Conservation (phyloP, 129 eudicot species). For the Arctium minus region DNA sequence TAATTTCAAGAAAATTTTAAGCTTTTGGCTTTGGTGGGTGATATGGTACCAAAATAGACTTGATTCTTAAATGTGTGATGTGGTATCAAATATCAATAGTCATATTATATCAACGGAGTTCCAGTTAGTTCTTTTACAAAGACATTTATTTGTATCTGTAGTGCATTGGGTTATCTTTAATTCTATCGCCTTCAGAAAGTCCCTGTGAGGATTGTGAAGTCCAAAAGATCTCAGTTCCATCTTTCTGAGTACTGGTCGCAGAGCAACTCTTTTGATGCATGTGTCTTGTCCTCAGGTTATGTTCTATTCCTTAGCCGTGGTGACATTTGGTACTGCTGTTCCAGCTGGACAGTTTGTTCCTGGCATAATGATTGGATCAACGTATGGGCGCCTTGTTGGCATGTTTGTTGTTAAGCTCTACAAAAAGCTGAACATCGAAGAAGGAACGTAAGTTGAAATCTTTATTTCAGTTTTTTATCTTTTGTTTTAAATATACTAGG, state of each 20-base stretch:
- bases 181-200: background rate
- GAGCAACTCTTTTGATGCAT: background rate
- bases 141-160: background rate
- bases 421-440: slow-evolving; percentile 80
- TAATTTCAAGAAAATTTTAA: background rate
- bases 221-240: background rate
- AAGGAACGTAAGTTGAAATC: slow-evolving; percentile 87
- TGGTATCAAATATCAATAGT: background rate
- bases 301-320: slow-evolving; percentile 92
- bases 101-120: background rate
- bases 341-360: slow-evolving; percentile 99
- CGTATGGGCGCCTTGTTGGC: slow-evolving; percentile 99
- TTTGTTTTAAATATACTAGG: background rate
- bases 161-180: background rate
- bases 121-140: background rate
- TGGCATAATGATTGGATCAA: slow-evolving; percentile 98
- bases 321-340: slow-evolving; percentile 97
- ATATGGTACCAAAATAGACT: background rate
- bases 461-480: background rate
- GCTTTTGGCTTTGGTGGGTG: background rate
- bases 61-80: background rate
- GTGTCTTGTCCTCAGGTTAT: slow-evolving; percentile 54
- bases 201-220: background rate
- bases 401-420: slow-evolving; percentile 87
- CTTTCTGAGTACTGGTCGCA: background rate